phyloP scores from a whole-genome alignment of 2,329 filamentous ascomycete genomes.

The Fusarium brachygibbosum region DNA sequence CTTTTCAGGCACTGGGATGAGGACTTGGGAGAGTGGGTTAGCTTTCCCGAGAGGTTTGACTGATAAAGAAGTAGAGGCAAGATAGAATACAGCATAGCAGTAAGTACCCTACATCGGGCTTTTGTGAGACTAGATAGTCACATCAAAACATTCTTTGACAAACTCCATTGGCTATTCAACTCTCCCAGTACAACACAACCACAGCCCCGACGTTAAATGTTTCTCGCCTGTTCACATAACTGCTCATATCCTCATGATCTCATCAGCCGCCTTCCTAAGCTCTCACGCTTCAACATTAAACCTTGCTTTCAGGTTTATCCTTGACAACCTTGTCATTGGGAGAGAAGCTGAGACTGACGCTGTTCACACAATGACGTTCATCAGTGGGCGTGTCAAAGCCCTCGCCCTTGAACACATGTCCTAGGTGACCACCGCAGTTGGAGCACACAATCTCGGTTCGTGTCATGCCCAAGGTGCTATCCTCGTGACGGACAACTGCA shows the following conservation, averaged over 20 bases:
- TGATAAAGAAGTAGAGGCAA: constrained; percentile 17
- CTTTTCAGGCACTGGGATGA: constrained; percentile 46
- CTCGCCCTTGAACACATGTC: constrained; percentile 96
- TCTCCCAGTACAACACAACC: constrained; percentile 3
- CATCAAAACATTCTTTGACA: constrained; percentile 8
- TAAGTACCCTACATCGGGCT: not conserved
- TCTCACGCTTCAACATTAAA: constrained; percentile 28
- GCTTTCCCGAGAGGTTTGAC: constrained; percentile 46
- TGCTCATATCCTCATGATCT: constrained; percentile 1
- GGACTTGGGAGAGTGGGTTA: constrained; percentile 40
- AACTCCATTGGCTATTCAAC: constrained; percentile 2
- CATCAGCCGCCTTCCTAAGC: not conserved
- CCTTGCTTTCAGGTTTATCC: constrained; percentile 55
- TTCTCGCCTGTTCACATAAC: constrained; percentile 2
- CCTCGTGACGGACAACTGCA: constrained; percentile 85
- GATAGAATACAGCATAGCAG: not conserved
- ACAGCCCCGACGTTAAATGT: not conserved
- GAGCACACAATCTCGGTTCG: constrained; percentile 94
- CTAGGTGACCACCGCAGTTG: constrained; percentile 93
- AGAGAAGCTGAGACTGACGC: constrained; percentile 86
- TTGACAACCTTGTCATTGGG: constrained; percentile 69
- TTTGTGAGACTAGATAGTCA: not conserved
- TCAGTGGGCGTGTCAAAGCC: constrained; percentile 87
- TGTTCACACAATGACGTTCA: constrained; percentile 98
- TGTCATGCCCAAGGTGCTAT: constrained; percentile 82